Evolutionary conservation across 306 rosid genomes (phyloP), one percentile per base, ranked within the genome.

Genomic region (Mimosa pudica): DNA sequence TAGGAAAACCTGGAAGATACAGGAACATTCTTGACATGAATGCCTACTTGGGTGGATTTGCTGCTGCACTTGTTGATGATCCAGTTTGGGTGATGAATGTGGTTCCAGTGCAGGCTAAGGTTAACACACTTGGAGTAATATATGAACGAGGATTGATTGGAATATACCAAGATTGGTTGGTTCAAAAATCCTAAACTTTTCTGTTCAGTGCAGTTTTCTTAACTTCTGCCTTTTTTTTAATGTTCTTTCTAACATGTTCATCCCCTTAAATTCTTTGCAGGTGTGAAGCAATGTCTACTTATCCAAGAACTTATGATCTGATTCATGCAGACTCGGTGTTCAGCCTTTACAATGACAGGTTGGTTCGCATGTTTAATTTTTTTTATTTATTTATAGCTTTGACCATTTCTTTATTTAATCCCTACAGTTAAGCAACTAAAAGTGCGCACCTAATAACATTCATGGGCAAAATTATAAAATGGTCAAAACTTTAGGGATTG

Each of bases 21-120:
- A 86, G 97, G 17, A 94, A 94, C 76, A 62, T 94, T 72, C 77
- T 94, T 49, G 98, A 92, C 71, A 92, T 94, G 98, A 94, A 94
- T 66, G 91, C 97, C 10, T 35, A 80, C 84, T 82, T 90, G 82
- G 98, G 97, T 73, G 97, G 98, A 62, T 94, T 94, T 84, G 93
- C 97, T 0, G 89, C 97, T 63, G 91, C 77, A 10, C 83, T 92
- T 1, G 70, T 82, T 81, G 71, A 87, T 47, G 85, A 87, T 38
- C 97, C 97, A 61, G 90, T 92, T 66, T 94, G 98, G 98, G 97
- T 90, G 69, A 92, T 94, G 97, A 94, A 94, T 70, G 92, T 90
- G 60, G 92, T 92, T 70, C 98, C 98, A 55, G 88, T 87, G 2
- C 88, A 89, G 2, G 88, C 86, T 61, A 82, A 85, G 76, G 75